Base-by-base conservation (phyloP, 2,329 filamentous ascomycete genomes). In the Alternaria rosae region DNA sequence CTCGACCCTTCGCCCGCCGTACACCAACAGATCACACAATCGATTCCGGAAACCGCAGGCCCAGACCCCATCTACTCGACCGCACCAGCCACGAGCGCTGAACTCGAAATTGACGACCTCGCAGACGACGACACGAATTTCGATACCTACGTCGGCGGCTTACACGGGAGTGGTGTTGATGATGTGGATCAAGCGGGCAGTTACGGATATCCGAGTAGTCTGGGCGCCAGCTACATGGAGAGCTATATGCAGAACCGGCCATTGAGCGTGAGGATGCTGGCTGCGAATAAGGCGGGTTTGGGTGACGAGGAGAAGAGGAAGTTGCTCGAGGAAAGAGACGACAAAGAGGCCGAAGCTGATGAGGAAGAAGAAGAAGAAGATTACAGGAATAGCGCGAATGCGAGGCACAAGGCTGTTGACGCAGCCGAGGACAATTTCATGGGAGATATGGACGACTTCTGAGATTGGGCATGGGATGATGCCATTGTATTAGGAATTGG, bases 151-250 rank as follows among this genome's bases (percentile, higher is more conserved):
- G 77, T 79, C 10, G 77, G 77, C 64, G 77, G 77, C 4, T 58
- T 78, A 23, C 59, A 59, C 12, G 77, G 77, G 43, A 73, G 71
- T 2, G 75, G 76, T 42, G 70, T 75, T 52, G 76, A 78, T 56
- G 68, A 78, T 45, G 64, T 79, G 6, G 71, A 79, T 23, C 76
- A 78, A 41, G 72, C 68, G 13, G 76, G 76, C 30, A 73, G 69
- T 35, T 74, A 77, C 13, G 77, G 77, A 1, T 79, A 79, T 45
- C 77, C 77, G 4, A 70, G 66, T 13, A 72, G 67, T 26, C 62
- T 79, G 2, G 77, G 77, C 38, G 77, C 77, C 3, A 78, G 76
- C 59, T 79, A 78, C 56, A 67, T 79, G 42, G 77, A 79, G 61
- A 77, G 73, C 41, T 79, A 79, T 44, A 79, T 79, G 76, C 68